A percentile compares a stretch with the other conserved stretches of the same genome.
Conservation (phyloP, 2,329 filamentous ascomycete genomes). For the Tolypocladium amazonense region DNA sequence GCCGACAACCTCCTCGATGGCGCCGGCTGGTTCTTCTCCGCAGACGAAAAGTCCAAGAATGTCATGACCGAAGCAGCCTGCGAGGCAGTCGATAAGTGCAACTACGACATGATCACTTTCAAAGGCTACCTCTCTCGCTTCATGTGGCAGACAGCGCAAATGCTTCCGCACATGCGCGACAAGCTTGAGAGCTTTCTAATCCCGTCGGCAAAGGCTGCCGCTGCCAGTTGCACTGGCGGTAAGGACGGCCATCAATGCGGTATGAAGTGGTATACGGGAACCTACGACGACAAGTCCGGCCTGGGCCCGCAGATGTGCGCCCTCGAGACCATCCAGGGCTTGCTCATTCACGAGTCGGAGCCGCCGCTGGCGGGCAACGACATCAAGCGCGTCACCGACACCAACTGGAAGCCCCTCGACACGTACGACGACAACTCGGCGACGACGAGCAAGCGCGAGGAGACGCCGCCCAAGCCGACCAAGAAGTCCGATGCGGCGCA, state of each 20-base stretch:
- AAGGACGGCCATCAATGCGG: constrained; percentile 42
- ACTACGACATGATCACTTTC: constrained; percentile 55
- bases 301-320: constrained; percentile 57
- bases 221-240: constrained; percentile 45
- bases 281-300: constrained; percentile 42
- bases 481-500: not conserved
- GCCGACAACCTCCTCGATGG: constrained; percentile 41
- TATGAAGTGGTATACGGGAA: constrained; percentile 50
- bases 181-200: constrained; percentile 37
- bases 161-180: constrained; percentile 42
- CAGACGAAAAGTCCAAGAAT: constrained; percentile 39
- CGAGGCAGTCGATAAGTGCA: constrained; percentile 45
- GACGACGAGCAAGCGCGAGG: constrained; percentile 2
- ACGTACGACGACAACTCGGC: constrained; percentile 4
- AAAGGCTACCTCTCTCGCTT: constrained; percentile 58
- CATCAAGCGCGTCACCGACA: constrained; percentile 32
- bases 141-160: constrained; percentile 46
- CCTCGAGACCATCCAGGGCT: constrained; percentile 51
- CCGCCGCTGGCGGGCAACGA: constrained; percentile 36
- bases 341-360: constrained; percentile 33
- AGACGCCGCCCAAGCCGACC: not conserved
- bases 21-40: constrained; percentile 42
- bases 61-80: constrained; percentile 60
- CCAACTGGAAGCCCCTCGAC: constrained; percentile 9
- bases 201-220: constrained; percentile 45